phyloP scores from a whole-genome alignment of 1,139 yeast genomes.

The Nadsonia starkeyi-henricii region DNA sequence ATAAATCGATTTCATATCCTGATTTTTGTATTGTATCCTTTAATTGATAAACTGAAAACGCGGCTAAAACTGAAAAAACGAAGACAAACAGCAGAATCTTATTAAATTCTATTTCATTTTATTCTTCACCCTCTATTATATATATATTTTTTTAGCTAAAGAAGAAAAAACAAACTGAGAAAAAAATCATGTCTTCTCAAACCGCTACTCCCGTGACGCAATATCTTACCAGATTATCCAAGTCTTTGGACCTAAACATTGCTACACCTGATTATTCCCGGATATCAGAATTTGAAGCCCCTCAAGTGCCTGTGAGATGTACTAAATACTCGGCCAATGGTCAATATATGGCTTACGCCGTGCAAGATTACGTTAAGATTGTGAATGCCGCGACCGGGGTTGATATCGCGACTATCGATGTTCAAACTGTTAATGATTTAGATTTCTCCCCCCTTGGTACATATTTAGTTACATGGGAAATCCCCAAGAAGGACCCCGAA shows the following conservation, averaged over 20 bases:
- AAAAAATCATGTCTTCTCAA: too few species aligned
- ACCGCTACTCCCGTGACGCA: neutral
- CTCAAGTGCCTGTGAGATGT: constrained; percentile 20
- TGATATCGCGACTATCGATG: constrained; percentile 31
- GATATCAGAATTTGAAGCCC: constrained; percentile 19
- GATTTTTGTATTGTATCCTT: too few species aligned
- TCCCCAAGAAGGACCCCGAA: constrained; percentile 44
- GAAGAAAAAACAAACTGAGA: too few species aligned
- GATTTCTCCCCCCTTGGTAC: constrained; percentile 84
- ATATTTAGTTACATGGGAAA: constrained; percentile 79
- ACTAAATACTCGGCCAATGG: constrained; percentile 36
- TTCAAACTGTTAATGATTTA: constrained; percentile 61
- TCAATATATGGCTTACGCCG: constrained; percentile 33
- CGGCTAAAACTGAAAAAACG: too few species aligned
- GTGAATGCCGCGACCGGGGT: constrained; percentile 41
- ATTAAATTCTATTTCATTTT: too few species aligned
- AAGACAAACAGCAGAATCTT: too few species aligned
- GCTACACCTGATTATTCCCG: constrained; percentile 32
- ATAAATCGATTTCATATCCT: too few species aligned
- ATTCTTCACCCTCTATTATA: too few species aligned
- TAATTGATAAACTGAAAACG: too few species aligned
- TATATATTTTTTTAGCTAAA: too few species aligned
- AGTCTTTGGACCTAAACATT: constrained; percentile 42
- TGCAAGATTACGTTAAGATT: constrained; percentile 37
- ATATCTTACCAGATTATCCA: constrained; percentile 36